Conservation (phyloP, 768 basidiomycete species). For the Chalciporus sphaerocephalus region DNA sequence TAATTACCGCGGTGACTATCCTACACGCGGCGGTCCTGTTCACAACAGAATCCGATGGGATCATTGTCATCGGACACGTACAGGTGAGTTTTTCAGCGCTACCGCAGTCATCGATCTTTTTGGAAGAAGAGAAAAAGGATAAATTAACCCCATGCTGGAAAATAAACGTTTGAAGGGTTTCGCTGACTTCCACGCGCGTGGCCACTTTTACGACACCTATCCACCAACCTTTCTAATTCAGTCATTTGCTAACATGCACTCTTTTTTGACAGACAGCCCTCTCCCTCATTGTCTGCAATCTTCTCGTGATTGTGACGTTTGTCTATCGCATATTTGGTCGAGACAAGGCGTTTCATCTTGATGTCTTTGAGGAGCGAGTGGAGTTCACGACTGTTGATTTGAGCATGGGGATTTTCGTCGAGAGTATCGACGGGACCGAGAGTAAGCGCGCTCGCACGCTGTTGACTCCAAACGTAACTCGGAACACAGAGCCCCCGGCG, state of each 20-base stretch:
- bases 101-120: neutral
- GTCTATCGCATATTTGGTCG: slow-evolving; percentile 13
- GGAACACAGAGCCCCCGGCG: neutral
- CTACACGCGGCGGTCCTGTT: slow-evolving; percentile 14
- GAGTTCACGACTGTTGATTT: slow-evolving; percentile 18
- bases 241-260: neutral
- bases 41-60: neutral
- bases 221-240: no score
- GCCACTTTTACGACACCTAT: neutral
- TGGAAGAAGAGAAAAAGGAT: neutral
- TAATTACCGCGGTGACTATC: slow-evolving; percentile 18
- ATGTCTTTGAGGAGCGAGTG: neutral
- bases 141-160: neutral
- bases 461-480: neutral
- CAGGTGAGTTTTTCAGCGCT: slow-evolving; percentile 14
- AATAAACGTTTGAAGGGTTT: neutral
- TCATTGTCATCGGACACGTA: slow-evolving; percentile 19
- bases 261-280: slow-evolving; percentile 15
- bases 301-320: slow-evolving; percentile 24
- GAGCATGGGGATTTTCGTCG: neutral
- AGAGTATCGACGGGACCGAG: neutral
- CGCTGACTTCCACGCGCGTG: neutral
- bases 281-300: slow-evolving; percentile 24
- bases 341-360: slow-evolving; percentile 2
- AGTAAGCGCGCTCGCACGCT: neutral